phyloP scores from a whole-genome alignment of 2,329 filamentous ascomycete species.

The Aspergillus aculeatus region DNA sequence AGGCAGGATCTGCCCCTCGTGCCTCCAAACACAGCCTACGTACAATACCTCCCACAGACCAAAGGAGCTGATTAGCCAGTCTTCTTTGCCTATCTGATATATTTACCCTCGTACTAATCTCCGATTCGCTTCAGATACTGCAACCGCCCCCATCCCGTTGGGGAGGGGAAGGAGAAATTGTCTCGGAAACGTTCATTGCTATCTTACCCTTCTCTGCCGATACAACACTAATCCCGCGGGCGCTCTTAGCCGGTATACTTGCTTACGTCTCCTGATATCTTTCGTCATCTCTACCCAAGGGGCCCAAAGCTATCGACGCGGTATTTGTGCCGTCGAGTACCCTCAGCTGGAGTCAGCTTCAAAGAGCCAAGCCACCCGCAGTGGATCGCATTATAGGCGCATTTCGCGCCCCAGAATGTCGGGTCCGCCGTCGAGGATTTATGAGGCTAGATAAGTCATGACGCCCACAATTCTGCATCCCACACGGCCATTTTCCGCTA shows the following conservation, averaged over 20 bases:
- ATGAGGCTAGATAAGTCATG: neutral
- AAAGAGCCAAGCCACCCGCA: constrained; percentile 13
- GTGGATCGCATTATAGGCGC: constrained; percentile 15
- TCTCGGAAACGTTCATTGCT: neutral
- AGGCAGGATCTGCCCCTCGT: neutral
- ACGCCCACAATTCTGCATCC: neutral
- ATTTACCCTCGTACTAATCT: constrained; percentile 9
- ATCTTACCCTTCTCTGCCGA: neutral
- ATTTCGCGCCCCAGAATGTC: constrained; percentile 26
- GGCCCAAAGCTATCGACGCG: neutral
- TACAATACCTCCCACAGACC: neutral
- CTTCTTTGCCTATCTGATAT: neutral
- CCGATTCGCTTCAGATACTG: constrained; percentile 11
- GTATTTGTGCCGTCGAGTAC: neutral
- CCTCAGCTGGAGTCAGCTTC: constrained; percentile 9
- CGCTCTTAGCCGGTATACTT: neutral
- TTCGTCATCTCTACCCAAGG: neutral
- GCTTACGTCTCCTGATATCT: neutral
- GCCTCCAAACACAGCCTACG: neutral
- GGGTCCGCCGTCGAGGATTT: constrained; percentile 18
- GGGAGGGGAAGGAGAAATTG: neutral
- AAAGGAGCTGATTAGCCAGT: neutral
- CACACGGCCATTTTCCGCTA: neutral
- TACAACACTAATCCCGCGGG: neutral
- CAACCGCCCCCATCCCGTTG: neutral